These are phyloP conservation scores for Sugiyamaella neomexicana DNA, from an alignment of 1,139 yeast species.

Conservation along the genomic window DNA sequence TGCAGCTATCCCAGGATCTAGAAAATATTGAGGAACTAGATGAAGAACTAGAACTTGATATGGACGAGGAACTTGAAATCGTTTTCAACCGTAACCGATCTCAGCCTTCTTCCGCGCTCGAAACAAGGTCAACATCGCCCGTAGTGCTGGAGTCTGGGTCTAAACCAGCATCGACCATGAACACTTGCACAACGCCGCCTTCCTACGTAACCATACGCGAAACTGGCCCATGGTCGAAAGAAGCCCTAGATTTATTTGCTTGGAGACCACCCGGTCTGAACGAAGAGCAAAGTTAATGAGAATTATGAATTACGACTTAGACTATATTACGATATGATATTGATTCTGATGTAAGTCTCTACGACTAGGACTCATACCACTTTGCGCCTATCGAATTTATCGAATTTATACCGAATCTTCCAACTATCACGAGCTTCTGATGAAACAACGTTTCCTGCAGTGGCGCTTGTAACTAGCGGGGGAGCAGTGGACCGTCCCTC, in stretches of 20 bases:
- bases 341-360: background rate
- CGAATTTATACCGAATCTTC: constrained; percentile 4
- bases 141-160: no score
- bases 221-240: constrained; percentile 25
- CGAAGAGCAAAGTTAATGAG: background rate
- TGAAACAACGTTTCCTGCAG: background rate
- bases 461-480: background rate
- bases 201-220: background rate
- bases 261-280: constrained; percentile 22
- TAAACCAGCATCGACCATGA: no score
- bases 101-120: background rate
- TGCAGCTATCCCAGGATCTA: constrained; percentile 8
- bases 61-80: background rate
- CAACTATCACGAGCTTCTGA: background rate
- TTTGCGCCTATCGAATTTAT: background rate
- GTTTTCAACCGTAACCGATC: background rate
- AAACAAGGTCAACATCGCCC: no score
- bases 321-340: background rate
- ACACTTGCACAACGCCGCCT: background rate
- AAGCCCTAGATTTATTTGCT: constrained; percentile 24
- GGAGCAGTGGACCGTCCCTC: background rate
- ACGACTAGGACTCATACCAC: background rate
- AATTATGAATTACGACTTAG: background rate
- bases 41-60: background rate
- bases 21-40: constrained; percentile 7